Conservation (phyloP, 1,284 basidiomycete genomes). For the Gomphus bonarii region DNA sequence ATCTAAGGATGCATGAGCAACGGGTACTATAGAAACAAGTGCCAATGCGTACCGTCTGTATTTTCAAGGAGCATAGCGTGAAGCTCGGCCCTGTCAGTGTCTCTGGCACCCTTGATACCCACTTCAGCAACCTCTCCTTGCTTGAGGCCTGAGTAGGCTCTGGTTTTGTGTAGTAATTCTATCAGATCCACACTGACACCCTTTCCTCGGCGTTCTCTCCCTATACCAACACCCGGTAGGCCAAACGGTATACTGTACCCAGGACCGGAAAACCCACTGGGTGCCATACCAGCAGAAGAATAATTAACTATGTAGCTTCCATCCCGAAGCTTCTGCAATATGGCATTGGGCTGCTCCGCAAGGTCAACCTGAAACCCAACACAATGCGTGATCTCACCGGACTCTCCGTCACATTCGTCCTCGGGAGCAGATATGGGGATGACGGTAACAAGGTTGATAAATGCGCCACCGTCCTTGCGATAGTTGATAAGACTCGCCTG, state of each 20-base stretch:
- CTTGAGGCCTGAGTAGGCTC: background rate
- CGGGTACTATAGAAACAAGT: background rate
- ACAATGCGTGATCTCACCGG: slow-evolving; percentile 61
- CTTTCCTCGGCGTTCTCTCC: slow-evolving; percentile 20
- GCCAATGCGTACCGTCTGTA: slow-evolving; percentile 23
- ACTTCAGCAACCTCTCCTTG: background rate
- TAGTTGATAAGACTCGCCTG: slow-evolving; percentile 88
- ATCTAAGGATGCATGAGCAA: slow-evolving; percentile 37
- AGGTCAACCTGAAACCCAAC: slow-evolving; percentile 93
- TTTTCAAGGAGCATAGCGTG: slow-evolving; percentile 62
- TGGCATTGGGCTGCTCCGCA: slow-evolving; percentile 76
- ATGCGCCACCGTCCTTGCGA: slow-evolving; percentile 74
- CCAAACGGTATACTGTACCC: background rate
- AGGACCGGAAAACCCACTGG: slow-evolving; percentile 2
- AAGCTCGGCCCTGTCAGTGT: slow-evolving; percentile 36
- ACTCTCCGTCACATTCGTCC: slow-evolving; percentile 34
- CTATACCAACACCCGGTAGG: background rate
- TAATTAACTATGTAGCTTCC: slow-evolving; percentile 64
- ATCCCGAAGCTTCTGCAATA: slow-evolving; percentile 65
- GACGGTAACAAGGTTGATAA: slow-evolving; percentile 80
- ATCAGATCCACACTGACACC: slow-evolving; percentile 16
- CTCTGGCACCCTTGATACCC: slow-evolving; percentile 14
- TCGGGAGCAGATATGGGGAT: slow-evolving; percentile 57
- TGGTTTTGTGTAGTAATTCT: slow-evolving; percentile 1
- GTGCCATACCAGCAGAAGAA: slow-evolving; percentile 15